phyloP scores from a whole-genome alignment of 1,139 yeast species.

The Candida dubliniensis region DNA sequence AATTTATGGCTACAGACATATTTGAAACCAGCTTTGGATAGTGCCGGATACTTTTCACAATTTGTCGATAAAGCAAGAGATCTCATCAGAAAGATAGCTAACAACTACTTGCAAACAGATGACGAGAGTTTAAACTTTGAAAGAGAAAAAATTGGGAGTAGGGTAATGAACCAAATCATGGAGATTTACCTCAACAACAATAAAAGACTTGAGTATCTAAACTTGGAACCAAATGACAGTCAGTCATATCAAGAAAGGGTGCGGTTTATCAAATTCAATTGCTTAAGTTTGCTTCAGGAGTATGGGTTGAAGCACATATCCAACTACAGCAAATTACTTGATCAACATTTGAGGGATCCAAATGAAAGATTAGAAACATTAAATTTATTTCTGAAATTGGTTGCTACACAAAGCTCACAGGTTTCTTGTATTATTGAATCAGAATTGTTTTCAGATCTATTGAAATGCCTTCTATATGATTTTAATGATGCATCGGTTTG shows the following conservation, averaged over 20 bases:
- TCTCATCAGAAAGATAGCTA: slow-evolving; percentile 38
- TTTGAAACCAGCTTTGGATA: slow-evolving; percentile 56
- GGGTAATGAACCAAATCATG: slow-evolving; percentile 31
- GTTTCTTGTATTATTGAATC: slow-evolving; percentile 36
- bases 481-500: slow-evolving; percentile 41
- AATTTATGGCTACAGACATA: slow-evolving; percentile 55
- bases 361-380: slow-evolving; percentile 36
- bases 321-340: slow-evolving; percentile 33
- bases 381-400: slow-evolving; percentile 30
- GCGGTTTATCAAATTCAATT: slow-evolving; percentile 49
- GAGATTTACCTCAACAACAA: slow-evolving; percentile 27
- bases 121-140: slow-evolving; percentile 27
- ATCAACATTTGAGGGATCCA: slow-evolving; percentile 30
- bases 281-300: slow-evolving; percentile 37
- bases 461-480: slow-evolving; percentile 47
- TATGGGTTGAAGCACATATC: slow-evolving; percentile 38
- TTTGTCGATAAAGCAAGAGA: slow-evolving; percentile 45
- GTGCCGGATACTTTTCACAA: slow-evolving; percentile 50
- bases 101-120: slow-evolving; percentile 21
- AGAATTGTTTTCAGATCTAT: slow-evolving; percentile 40
- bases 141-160: slow-evolving; percentile 24
- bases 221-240: slow-evolving; percentile 23
- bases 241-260: slow-evolving; percentile 47
- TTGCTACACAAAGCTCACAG: slow-evolving; percentile 30
- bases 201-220: slow-evolving; percentile 18